Conservation (phyloP, 2,329 filamentous ascomycete species). For the Diaporthe eres region DNA sequence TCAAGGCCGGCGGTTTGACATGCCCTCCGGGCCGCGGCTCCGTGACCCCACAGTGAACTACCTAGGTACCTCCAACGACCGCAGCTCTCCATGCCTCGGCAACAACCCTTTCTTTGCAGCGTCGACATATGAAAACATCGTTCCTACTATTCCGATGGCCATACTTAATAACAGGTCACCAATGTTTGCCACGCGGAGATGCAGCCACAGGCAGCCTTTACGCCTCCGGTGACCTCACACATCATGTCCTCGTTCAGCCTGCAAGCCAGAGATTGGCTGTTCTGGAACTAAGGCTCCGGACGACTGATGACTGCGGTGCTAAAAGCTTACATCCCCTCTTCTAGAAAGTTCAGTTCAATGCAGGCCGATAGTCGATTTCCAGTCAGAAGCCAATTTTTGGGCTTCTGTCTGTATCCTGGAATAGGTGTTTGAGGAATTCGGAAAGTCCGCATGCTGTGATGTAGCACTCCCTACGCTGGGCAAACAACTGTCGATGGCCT, state of each 20-base stretch:
- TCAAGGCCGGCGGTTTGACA: not conserved
- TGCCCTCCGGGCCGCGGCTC: not conserved
- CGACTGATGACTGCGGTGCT: not conserved
- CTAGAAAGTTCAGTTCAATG: not conserved
- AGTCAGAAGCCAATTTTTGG: not conserved
- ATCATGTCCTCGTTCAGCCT: not conserved
- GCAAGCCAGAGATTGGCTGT: not conserved
- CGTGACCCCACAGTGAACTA: not conserved
- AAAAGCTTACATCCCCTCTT: not conserved
- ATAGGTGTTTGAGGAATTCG: not conserved
- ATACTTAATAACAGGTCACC: not conserved
- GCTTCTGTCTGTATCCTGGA: not conserved
- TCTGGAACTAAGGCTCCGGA: not conserved
- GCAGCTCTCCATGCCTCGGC: not conserved
- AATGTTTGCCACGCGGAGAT: not conserved
- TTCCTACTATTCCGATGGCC: not conserved
- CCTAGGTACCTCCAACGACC: not conserved
- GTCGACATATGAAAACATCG: not conserved
- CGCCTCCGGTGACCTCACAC: constrained; percentile 2
- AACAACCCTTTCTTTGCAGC: not conserved
- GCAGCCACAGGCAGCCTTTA: not conserved
- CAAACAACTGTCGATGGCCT: not conserved
- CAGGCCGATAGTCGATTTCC: not conserved
- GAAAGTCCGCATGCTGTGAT: not conserved
- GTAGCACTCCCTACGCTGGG: no score